These are phyloP conservation scores for Pseudozyma flocculosa DNA, from an alignment of 1,284 basidiomycete species.

Conservation along the genomic window DNA sequence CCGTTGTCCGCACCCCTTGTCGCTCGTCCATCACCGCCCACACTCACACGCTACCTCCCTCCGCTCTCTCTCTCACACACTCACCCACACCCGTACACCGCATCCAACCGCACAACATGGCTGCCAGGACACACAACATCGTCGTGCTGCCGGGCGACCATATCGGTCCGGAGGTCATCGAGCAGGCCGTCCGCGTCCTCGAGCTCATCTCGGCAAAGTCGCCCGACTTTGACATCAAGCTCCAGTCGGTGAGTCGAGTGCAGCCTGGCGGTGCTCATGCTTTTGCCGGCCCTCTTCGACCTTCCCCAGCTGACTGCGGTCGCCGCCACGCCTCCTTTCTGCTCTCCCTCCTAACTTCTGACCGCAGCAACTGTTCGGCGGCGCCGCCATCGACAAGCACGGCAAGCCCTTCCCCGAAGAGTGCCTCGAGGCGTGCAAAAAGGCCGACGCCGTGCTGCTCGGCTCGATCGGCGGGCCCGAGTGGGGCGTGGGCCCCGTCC, in stretches of 20 bases:
- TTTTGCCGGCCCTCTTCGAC: too few relatives aligned
- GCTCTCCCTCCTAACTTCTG: slow-evolving; percentile 1
- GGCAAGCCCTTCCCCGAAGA: slow-evolving; percentile 81
- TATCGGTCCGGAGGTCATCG: slow-evolving; percentile 92
- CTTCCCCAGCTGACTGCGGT: too few relatives aligned
- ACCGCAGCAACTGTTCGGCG: slow-evolving; percentile 74
- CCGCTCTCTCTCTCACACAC: too few relatives aligned
- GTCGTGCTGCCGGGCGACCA: slow-evolving; percentile 88
- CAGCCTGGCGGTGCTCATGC: too few relatives aligned
- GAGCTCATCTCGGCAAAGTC: slow-evolving; percentile 70
- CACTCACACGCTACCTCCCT: too few relatives aligned
- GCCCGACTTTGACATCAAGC: slow-evolving; percentile 68
- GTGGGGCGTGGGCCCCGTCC: slow-evolving; percentile 88
- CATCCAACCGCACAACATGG: slow-evolving; percentile 2
- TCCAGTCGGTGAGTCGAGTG: slow-evolving; percentile 57
- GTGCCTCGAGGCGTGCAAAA: slow-evolving; percentile 67
- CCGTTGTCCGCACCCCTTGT: too few relatives aligned
- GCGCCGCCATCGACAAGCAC: slow-evolving; percentile 83
- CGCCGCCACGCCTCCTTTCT: too few relatives aligned
- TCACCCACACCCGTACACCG: neutral
- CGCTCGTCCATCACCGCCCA: too few relatives aligned
- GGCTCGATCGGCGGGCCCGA: slow-evolving; percentile 97
- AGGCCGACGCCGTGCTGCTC: slow-evolving; percentile 55
- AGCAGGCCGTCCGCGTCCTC: slow-evolving; percentile 84
- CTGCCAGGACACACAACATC: slow-evolving; percentile 33